These are phyloP conservation scores for Sanghuangporus weigelae DNA, from an alignment of 1,284 basidiomycete species.

Conservation along the genomic window DNA sequence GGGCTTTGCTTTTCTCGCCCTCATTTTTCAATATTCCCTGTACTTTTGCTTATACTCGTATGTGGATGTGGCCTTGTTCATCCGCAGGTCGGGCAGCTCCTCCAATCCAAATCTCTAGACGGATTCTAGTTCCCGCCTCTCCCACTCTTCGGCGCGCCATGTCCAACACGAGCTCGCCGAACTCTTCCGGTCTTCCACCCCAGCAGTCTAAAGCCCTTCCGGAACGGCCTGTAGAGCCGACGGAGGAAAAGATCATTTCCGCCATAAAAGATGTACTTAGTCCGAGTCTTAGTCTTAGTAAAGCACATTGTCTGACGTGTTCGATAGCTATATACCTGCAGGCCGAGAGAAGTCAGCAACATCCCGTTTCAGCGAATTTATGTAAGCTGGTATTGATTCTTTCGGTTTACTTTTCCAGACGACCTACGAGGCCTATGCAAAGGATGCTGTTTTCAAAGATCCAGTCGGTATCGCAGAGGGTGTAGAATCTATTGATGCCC, in stretches of 20 bases:
- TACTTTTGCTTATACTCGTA: neutral
- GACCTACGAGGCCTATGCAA: constrained; percentile 40
- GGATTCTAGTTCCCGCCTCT: constrained; percentile 10
- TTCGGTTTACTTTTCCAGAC: constrained; percentile 24
- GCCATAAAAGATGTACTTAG: constrained; percentile 35
- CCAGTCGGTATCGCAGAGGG: constrained; percentile 46
- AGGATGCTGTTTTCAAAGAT: constrained; percentile 43
- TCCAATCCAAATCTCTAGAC: constrained; percentile 4
- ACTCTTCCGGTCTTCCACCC: constrained; percentile 39
- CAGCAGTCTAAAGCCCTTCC: constrained; percentile 34
- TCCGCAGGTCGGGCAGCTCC: neutral
- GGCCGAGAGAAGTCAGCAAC: constrained; percentile 32
- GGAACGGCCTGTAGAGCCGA: constrained; percentile 31
- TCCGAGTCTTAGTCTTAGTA: neutral
- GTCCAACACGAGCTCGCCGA: constrained; percentile 27
- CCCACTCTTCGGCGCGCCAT: constrained; percentile 22
- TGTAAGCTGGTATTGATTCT: neutral
- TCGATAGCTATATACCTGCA: constrained; percentile 39
- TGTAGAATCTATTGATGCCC: constrained; percentile 36
- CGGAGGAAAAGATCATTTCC: constrained; percentile 35
- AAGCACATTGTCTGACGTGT: neutral
- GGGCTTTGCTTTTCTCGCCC: neutral
- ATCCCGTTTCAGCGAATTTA: neutral
- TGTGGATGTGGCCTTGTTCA: constrained; percentile 2
- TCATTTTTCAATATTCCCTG: neutral